Base-by-base conservation (phyloP, 2,329 filamentous ascomycete genomes). In the Colletotrichum australisinense region DNA sequence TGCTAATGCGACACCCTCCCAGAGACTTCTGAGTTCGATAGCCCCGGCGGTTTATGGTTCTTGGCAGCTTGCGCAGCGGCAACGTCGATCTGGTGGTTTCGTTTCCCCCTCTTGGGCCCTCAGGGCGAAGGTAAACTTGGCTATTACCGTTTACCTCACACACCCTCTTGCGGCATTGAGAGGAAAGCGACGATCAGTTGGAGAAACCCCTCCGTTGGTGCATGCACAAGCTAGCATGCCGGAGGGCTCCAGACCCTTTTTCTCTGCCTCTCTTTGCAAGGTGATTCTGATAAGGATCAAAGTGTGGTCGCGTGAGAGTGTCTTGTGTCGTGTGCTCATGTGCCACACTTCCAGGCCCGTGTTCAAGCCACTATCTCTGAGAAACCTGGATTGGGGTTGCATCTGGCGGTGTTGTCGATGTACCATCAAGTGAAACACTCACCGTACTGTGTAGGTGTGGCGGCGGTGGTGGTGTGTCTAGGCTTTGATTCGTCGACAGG, bases 271-370 rank as follows among this genome's bases (percentile, higher is more conserved):
- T 49, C 8, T n/a, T 22, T 19, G 19, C 30, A 53, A 5, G 8
- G 28, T 16, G 28, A 26, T 26, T 32, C 12, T 55, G 16, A 5
- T 24, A 53, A 64, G 5, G 28, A 26, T 38, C 30, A 14, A 19
- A 8, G 58, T 49, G 19, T 67, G 22, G 69, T 67, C 60, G 57
- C 65, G 71, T 73, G 71, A 60, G 52, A 38, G 62, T 30, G 58
- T 53, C 30, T 53, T 64, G 59, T 69, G 59, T 66, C 70, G 56
- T 73, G 71, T 73, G 69, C 69, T 42, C 69, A 42, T 57, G 65
- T 72, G 67, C 71, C 71, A 73, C 71, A 73, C 56, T 42, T 71
- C 38, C 7, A 56, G 53, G 24, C 42, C 19, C n/a, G 55, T 58
- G 14, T n/a, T 56, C 60, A 70, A 73, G 71, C 67, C 71, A 60